Base-by-base conservation (phyloP, 805 yeast genomes). In the Candida piceae region DNA sequence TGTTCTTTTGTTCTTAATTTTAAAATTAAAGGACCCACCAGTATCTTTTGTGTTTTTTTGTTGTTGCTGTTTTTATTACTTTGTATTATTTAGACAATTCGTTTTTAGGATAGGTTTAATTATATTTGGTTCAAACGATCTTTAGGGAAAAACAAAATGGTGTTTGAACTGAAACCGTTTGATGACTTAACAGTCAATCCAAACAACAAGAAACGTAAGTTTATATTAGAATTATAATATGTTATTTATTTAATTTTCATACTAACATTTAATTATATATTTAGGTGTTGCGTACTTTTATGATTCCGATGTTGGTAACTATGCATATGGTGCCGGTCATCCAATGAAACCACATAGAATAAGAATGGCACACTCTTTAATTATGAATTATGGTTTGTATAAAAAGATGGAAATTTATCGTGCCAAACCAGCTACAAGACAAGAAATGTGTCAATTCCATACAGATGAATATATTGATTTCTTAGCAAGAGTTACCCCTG, bases 291-390 rank as follows among this genome's bases (percentile, higher is more conserved):
- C 93, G 0, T 83, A 83, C 55, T 83, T 83, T 59, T 82, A 82
- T 54, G 90, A 82, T 60, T 77, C 96, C 20, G 98, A 90, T 59
- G 96, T 93, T 32, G 97, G 97, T 24, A 93, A 93, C 66, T 90
- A 90, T 63, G 95, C 97, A 31, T 93, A 93, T 58, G 97, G 97
- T 39, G 93, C 96, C 4, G 96, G 96, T 20, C 98, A 93, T 62
- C 97, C 97, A 28, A 93, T 93, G 98, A 93, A 93, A 60, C 98
- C 98, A 17, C 97, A 90, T 62, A 79, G 98, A 57, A 88, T 93
- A 66, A 83, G 97, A 77, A 89, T 93, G 95, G 95, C 97, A 7
- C 97, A 93, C 62, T 86, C 95, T 29, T 71, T 93, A 53, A 85
- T 93, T 48, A 90, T 93, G 95, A 89, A 90, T 64, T 93, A 93